Evolutionary conservation across 106 monocot species (phyloP), one percentile per base, ranked within the genome.

Genomic region (Acanthochlamys bracteata): DNA sequence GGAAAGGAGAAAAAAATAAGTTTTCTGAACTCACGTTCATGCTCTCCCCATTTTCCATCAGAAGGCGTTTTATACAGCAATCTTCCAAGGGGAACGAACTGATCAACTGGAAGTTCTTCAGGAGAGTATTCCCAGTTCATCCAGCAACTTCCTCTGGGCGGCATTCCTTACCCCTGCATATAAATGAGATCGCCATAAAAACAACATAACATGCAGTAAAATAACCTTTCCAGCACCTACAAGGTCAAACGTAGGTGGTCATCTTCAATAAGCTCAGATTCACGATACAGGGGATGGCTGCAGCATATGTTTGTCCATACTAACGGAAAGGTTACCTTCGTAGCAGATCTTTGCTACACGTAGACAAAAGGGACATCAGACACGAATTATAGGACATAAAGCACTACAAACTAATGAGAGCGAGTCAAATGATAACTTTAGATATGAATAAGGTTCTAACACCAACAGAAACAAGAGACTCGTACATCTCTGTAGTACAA

Each of bases 21-120:
- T 12, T 2, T 17, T 10, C 49, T 19, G 20, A 62, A 69, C 79
- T 17, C 84, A 96, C 95, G 71, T 61, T 96, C 95, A 47, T 96
- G 95, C 55, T 96, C 95, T 13, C 95, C 95, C 95, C 95, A 96
- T 77, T 96, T 96, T n/a, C 95, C 95, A 83, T 96, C 95, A 61
- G 95, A 96, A 20, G 95, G 84, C 14, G 95, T 90, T 75, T 96
- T 96, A 68, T 96, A 96, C 22, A 96, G 80, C 70, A 96, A 90
- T 46, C 95, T 71, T 0, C 95, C 87, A 27, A 96, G 78, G 53
- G 90, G 95, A 41, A 71, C 78, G 68, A 96, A 96, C 24, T 96
- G 69, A 52, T 90, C 87, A 7, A 90, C 69, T 26, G 95, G 95
- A 21, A 90, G 23, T 20, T 90, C 82, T 49, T 82, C 84, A 33